Conservation (phyloP, 2,329 filamentous ascomycete species). For the Pestalotiopsis fici region DNA sequence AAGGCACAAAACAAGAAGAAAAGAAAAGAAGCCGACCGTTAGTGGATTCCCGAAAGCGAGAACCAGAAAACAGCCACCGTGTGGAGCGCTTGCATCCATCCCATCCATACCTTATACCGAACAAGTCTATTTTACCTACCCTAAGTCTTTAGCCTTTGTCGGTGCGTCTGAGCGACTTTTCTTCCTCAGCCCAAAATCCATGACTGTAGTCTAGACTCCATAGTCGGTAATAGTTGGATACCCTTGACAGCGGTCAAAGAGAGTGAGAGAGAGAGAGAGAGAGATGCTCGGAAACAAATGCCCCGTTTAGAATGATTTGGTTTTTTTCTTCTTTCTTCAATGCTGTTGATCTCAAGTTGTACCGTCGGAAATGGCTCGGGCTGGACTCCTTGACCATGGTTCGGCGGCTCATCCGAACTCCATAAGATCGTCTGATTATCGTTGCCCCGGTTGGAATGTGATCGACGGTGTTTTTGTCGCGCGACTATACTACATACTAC, state of each 20-base stretch:
- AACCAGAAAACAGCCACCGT: not conserved
- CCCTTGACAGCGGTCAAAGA: not conserved
- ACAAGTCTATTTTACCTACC: not conserved
- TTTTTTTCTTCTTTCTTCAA: not conserved
- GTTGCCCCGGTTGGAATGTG: not conserved
- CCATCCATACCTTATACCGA: not conserved
- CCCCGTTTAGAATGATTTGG: not conserved
- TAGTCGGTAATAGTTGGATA: not conserved
- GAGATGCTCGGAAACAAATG: not conserved
- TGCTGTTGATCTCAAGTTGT: not conserved
- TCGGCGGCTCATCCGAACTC: not conserved
- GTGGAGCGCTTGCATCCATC: not conserved
- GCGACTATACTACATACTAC: not conserved
- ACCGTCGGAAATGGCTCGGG: not conserved
- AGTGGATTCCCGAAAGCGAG: not conserved
- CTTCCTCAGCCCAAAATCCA: not conserved
- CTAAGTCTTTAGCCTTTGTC: not conserved
- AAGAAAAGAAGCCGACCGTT: not conserved
- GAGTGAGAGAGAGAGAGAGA: no score
- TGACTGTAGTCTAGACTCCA: no score
- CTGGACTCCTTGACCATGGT: not conserved
- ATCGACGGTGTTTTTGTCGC: not conserved
- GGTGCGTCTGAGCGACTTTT: not conserved
- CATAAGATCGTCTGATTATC: not conserved
- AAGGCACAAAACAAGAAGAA: not conserved